Evolutionary conservation across 495 filamentous ascomycete species (phyloP), one percentile per base, ranked within the genome.

Genomic region (Aspergillus bridgeri): DNA sequence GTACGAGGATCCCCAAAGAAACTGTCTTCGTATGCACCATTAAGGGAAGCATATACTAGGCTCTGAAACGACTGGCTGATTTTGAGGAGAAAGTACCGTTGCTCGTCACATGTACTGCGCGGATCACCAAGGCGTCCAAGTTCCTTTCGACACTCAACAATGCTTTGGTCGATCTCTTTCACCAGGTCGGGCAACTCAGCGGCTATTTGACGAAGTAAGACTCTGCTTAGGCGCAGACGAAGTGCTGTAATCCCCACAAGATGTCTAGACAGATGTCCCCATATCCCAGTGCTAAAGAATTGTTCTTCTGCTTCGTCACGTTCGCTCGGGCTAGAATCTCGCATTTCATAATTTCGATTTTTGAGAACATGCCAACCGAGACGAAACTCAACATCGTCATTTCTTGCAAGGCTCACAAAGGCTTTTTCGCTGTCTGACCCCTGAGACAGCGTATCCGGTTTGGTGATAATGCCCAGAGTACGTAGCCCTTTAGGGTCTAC

Each of bases 171-270:
- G 8, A 89, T 83, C 27, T 89, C 84, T 0, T 66, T 48, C 18
- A 86, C 72, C 21, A 91, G 57, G 13, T 69, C 75, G 0, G 86
- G 87, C 3, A 90, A 76, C 53, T 86, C 77, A 1, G 59, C 24
- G 0, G 70, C 65, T 48, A 90, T 86, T 27, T 88, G 83, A 0
- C 61, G 60, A 1, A 82, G 67, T 0, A 90, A 75, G 2, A 89
- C 61, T 1, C 72, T 74, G 65, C 84, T 86, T 2, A 90, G 70
- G 9, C 81, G 73, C 0, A 46, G 51, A 38, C 80, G 69, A 5
- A 90, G 69, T 1, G 60, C 52, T n/a, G 73, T 67, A 13, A 88
- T 75, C 0, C 88, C 84, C 2, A 82, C 58, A 21, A 60, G 48
- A 0, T 58, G 58, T 0, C 59, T 63, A 7, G 70, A 56, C 2